These are phyloP conservation scores for Luffa acutangula DNA, from an alignment of 306 rosid species.

Conservation along the genomic window DNA sequence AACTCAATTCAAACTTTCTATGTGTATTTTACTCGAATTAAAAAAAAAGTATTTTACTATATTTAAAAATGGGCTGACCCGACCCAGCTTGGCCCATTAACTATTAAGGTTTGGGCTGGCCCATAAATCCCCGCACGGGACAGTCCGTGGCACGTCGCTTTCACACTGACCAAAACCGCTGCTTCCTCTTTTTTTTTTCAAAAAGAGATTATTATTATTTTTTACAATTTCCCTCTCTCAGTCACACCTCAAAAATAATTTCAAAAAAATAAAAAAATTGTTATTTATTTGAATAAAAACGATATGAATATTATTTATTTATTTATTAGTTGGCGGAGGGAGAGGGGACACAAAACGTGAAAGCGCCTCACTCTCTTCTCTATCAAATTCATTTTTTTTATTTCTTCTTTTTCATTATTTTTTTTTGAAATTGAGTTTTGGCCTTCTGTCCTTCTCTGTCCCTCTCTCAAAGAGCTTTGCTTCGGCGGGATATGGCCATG, in stretches of 20 bases:
- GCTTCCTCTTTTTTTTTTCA: neutral
- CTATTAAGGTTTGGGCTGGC: neutral
- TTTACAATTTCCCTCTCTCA: slow-evolving; percentile 20
- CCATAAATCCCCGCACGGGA: neutral
- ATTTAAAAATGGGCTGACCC: neutral
- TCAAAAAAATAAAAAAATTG: neutral
- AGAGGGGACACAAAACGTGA: slow-evolving; percentile 35
- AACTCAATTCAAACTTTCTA: no score
- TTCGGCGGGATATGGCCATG: slow-evolving; percentile 2
- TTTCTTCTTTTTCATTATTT: neutral
- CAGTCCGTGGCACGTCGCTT: slow-evolving; percentile 10
- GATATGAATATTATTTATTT: neutral
- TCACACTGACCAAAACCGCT: slow-evolving; percentile 9
- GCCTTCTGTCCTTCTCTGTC: slow-evolving; percentile 8
- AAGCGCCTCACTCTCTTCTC: slow-evolving; percentile 31
- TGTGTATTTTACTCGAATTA: no score
- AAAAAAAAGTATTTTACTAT: no score
- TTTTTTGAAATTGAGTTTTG: slow-evolving; percentile 2
- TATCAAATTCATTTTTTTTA: slow-evolving; percentile 1
- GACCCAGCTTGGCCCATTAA: neutral
- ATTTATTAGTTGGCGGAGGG: slow-evolving; percentile 17
- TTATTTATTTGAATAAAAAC: neutral
- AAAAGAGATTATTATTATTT: neutral
- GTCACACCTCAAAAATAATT: slow-evolving; percentile 27
- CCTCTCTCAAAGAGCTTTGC: neutral